A percentile compares a stretch with the other conserved stretches of the same genome.
These are phyloP conservation scores for Penicillium chermesinum DNA, from an alignment of 495 filamentous ascomycete species.

Conservation along the genomic window DNA sequence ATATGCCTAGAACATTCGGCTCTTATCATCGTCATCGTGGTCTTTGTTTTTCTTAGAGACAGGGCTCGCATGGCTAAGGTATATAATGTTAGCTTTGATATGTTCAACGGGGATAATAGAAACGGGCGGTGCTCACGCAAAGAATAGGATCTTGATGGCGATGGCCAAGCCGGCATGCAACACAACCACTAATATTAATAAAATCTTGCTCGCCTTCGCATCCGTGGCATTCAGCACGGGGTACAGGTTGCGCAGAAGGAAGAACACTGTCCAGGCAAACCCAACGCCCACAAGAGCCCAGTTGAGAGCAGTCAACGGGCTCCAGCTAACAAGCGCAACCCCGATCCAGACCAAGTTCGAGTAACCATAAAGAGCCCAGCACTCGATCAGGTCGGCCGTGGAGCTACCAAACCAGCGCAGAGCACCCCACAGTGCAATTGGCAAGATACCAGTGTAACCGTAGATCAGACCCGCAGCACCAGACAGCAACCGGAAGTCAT, in stretches of 20 bases:
- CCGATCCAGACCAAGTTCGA: conserved; percentile 94
- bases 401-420: conserved; percentile 92
- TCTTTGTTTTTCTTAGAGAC: conserved; percentile 49
- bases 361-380: conserved; percentile 92
- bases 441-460: conserved; percentile 84
- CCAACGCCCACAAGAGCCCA: conserved; percentile 90
- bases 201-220: conserved; percentile 79
- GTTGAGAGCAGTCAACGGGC: conserved; percentile 76
- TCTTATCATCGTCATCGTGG: conserved; percentile 24
- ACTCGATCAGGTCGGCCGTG: conserved; percentile 75
- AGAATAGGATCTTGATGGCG: conserved; percentile 94
- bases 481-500: conserved; percentile 79
- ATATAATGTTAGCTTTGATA: conserved; percentile 13
- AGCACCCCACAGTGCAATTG: conserved; percentile 78
- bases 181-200: conserved; percentile 76
- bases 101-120: conserved; percentile 2
- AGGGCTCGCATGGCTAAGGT: conserved; percentile 56
- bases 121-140: conserved; percentile 54
- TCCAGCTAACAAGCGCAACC: conserved; percentile 88
- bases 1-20: conserved; percentile 23
- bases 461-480: conserved; percentile 88
- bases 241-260: conserved; percentile 88
- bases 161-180: conserved; percentile 84
- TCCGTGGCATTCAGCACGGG: conserved; percentile 91
- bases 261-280: conserved; percentile 78